Evolutionary conservation across 345 rosid species (phyloP).

Genomic region (Salix dunnii): DNA sequence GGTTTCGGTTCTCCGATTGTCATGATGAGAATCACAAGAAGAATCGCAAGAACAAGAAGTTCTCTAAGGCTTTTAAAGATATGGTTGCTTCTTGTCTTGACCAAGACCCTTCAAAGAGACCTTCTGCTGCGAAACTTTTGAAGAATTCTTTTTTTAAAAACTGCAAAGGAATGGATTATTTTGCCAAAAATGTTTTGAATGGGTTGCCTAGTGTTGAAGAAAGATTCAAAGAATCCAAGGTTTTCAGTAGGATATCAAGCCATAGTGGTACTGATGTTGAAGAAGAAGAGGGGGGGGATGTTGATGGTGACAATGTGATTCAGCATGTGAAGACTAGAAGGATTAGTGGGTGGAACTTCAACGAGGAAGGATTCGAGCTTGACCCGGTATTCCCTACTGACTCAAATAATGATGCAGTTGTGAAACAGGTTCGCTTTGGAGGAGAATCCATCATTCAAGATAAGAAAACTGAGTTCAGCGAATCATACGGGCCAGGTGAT

Average conservation of each 20-base stretch:
- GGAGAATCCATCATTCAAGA: conserved; percentile 29
- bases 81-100: conserved; percentile 76
- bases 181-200: conserved; percentile 51
- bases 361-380: conserved; percentile 63
- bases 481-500: conserved; percentile 3
- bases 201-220: conserved; percentile 67
- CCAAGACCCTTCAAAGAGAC: conserved; percentile 76
- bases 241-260: background rate
- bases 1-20: conserved; percentile 68
- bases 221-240: conserved; percentile 42
- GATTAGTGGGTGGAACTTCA: conserved; percentile 89
- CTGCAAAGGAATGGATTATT: conserved; percentile 55
- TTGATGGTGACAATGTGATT: background rate
- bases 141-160: conserved; percentile 73
- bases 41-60: conserved; percentile 47
- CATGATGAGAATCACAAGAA: conserved; percentile 39
- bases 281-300: conserved; percentile 24
- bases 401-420: conserved; percentile 5
- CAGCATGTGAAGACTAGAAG: conserved; percentile 53
- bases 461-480: conserved; percentile 7
- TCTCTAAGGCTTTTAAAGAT: conserved; percentile 76
- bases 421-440: conserved; percentile 32
- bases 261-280: conserved; percentile 18
- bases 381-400: conserved; percentile 67
- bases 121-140: conserved; percentile 67